Conservation (phyloP, 1,139 yeast genomes). For the Kodamaea ohmeri region DNA sequence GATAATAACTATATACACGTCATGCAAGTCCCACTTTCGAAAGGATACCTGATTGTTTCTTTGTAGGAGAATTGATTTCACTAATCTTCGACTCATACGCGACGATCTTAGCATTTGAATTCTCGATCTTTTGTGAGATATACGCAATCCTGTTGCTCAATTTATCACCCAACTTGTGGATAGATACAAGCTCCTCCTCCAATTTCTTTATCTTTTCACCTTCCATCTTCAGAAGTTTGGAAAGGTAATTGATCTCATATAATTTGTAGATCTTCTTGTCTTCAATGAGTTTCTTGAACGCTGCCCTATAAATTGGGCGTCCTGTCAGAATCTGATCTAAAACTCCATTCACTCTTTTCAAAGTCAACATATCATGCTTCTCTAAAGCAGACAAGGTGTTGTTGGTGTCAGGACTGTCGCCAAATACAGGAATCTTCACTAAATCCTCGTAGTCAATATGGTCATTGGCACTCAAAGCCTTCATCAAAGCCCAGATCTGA, state of each 20-base stretch:
- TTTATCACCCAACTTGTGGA: conserved; percentile 50
- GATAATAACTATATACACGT: conserved; percentile 3
- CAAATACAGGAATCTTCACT: conserved; percentile 61
- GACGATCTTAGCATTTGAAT: conserved; percentile 49
- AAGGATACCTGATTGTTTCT: conserved; percentile 7
- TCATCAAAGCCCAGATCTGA: conserved; percentile 86
- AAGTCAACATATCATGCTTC: conserved; percentile 69
- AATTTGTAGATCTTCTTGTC: conserved; percentile 58
- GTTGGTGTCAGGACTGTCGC: conserved; percentile 48
- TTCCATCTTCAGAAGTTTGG: conserved; percentile 56
- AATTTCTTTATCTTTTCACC: conserved; percentile 58
- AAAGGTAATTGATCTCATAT: conserved; percentile 62
- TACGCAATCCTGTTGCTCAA: conserved; percentile 64
- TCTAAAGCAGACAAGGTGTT: conserved; percentile 68
- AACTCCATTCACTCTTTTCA: conserved; percentile 73
- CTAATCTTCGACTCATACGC: conserved; percentile 34
- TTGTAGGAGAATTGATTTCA: conserved; percentile 15
- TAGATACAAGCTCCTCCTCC: conserved; percentile 68
- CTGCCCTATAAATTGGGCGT: conserved; percentile 80
- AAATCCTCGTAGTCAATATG: conserved; percentile 51
- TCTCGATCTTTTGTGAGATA: conserved; percentile 61
- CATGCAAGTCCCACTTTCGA: conserved; percentile 3
- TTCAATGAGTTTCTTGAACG: conserved; percentile 62
- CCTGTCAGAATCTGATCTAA: conserved; percentile 68
- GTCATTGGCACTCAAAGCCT: conserved; percentile 52